Evolutionary conservation across 345 rosid genomes (phyloP), one percentile per base, ranked within the genome.

Genomic region (Moringa oleifera): DNA sequence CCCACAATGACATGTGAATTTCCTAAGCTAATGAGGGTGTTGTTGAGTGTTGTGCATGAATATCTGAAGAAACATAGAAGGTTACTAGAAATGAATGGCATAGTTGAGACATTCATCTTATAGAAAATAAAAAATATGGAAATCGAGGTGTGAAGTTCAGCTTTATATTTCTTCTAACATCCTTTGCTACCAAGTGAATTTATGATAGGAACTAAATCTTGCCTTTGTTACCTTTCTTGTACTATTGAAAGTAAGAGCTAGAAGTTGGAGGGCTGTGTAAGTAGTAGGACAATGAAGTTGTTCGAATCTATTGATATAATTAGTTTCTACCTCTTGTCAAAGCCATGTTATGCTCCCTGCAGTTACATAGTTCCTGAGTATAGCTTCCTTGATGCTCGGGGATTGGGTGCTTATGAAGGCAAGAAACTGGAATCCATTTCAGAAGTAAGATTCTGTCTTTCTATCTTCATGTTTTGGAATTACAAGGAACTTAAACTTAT

Each of bases 371-470:
- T 92, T 68, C 96, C 96, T 0, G 98, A 92, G 54, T 92, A 89
- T 58, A 92, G 91, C 83, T 91, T 91, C 61, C 79, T 92, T 25
- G 98, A 92, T 80, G 96, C 98, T 68, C 92, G 98, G 23, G 96
- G 98, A 53, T 70, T 92, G 76, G 98, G 98, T 72, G 92, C 96
- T 59, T 92, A 83, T 66, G 96, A 92, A 73, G 96, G 96, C 71
- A 85, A 76, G 82, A 83, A 79, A 59, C 64, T 92, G 63, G 95
- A 89, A 55, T 74, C 86, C 15, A 67, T 89, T 64, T 87, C 96
- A 18, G 77, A 89, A 77, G 98, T 89, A 89, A 66, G 71, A 57
- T 56, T 21, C 10, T 18, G 11, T 51, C 21, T 51, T 51, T 47
- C 46, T 62, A 10, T 47, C 21, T 17, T 18, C 25, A 17, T 23